Base-by-base conservation (phyloP, 768 basidiomycete genomes). In the Austroboletus festivus region DNA sequence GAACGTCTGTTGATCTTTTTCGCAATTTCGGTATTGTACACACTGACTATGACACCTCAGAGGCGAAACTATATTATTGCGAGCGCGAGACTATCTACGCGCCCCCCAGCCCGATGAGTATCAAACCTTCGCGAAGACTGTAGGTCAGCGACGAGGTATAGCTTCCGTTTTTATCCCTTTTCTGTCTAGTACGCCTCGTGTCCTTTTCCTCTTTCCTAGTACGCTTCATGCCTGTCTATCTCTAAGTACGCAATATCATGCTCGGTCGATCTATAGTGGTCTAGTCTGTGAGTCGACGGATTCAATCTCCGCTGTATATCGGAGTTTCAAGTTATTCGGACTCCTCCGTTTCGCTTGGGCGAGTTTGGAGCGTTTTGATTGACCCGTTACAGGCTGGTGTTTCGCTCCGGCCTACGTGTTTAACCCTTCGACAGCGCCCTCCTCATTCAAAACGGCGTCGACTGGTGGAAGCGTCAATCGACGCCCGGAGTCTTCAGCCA, bases 401-500 rank as follows among this genome's bases (percentile, higher is more conserved):
- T 53, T 55, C 38, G 52, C 55, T 57, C 65, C 55, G 61, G 66
- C 63, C 66, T 57, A 64, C 55, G 49, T 50, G 53, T 65, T 61
- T 70, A 61, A 62, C 70, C 69, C 64, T 47, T 56, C 52, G 40
- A 62, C 59, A 69, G 47, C 55, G 45, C 38, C 38, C 57, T 57
- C 47, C 33, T 62, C 28, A 50, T 55, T 30, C 61, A 82, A 83
- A 83, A 83, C 82, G 81, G 80, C 82, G 76, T 80, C 81, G 70
- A 75, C 76, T 74, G 75, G 78, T 78, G 81, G 79, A 72, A 82
- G 77, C 76, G 63, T 71, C 56, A 81, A 74, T 70, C 74, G 82
- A 76, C 83, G 83, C 73, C 81, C 80, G 77, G 81, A 82, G 79
- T 82, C 82, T 71, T 78, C 81, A 71, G 77, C 78, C 75, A 83